A percentile compares a stretch with the other conserved stretches of the same genome.
Evolutionary conservation across 805 yeast genomes (phyloP).

Genomic region (Cyberlindnera galapagoensis): DNA sequence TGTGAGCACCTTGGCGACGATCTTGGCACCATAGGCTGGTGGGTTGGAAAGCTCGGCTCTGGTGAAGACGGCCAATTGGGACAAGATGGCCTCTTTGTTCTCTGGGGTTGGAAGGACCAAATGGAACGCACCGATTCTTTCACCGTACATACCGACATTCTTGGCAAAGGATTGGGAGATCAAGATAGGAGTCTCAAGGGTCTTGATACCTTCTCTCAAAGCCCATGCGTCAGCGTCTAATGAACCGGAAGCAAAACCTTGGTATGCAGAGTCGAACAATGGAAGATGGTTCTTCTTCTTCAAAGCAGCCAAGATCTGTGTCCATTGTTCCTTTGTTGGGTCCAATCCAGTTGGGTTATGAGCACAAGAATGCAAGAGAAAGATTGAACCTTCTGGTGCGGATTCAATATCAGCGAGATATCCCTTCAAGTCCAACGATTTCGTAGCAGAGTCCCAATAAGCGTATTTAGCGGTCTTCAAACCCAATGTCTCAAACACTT

Average conservation of each 20-base stretch:
- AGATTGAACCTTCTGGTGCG: constrained; percentile 73
- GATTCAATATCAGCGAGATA: constrained; percentile 51
- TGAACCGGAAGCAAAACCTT: constrained; percentile 93
- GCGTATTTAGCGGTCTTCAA: constrained; percentile 66
- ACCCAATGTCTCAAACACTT: constrained; percentile 70
- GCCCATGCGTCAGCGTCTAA: constrained; percentile 81
- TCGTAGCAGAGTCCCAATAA: constrained; percentile 74
- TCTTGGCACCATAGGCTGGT: constrained; percentile 92
- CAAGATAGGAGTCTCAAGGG: constrained; percentile 49
- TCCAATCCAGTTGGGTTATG: constrained; percentile 98
- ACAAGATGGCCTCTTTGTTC: constrained; percentile 50
- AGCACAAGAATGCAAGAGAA: constrained; percentile 90
- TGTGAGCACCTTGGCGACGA: constrained; percentile 69
- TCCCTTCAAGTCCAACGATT: constrained; percentile 67
- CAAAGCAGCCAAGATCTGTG: constrained; percentile 54
- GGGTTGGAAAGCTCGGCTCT: constrained; percentile 90
- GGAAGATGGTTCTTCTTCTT: constrained; percentile 63
- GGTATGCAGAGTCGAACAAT: constrained; percentile 91
- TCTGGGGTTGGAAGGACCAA: constrained; percentile 44
- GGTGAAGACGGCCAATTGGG: constrained; percentile 71
- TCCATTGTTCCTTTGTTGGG: constrained; percentile 83
- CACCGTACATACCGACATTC: constrained; percentile 96
- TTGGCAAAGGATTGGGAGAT: constrained; percentile 96
- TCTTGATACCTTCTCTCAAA: constrained; percentile 48
- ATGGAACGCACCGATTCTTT: constrained; percentile 92